These are phyloP conservation scores for Dipodascopsis uninucleata DNA, from an alignment of 805 yeast species.

Conservation along the genomic window DNA sequence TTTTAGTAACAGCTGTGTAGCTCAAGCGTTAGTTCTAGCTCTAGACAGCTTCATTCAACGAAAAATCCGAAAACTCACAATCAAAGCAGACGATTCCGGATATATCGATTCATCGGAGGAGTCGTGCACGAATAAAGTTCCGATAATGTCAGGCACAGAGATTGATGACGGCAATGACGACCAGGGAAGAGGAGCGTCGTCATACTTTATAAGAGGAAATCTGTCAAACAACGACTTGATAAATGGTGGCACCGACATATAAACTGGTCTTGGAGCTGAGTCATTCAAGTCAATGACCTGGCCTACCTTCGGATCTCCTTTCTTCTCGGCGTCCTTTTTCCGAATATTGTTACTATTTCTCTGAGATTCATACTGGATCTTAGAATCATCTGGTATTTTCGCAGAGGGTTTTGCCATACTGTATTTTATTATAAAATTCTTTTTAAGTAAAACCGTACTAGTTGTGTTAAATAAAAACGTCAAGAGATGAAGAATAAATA, in stretches of 20 bases:
- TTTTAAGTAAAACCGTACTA: no score
- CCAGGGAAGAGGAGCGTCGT: constrained; percentile 6
- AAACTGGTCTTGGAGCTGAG: no score
- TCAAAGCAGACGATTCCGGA: constrained; percentile 13
- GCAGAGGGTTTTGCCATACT: no score
- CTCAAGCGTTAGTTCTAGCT: not conserved
- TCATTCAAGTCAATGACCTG: no score
- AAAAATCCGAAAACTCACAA: constrained; percentile 6
- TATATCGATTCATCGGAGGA: constrained; percentile 5
- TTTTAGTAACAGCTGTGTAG: constrained; percentile 7
- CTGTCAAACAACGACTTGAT: constrained; percentile 17
- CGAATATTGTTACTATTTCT: no score
- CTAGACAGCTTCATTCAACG: not conserved
- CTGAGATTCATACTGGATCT: no score
- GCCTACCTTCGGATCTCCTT: no score
- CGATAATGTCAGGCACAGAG: not conserved
- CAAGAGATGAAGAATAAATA: no score
- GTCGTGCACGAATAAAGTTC: constrained; percentile 15
- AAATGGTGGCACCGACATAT: constrained; percentile 15
- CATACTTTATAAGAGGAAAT: constrained; percentile 15
- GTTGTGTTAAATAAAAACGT: no score
- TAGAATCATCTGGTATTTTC: no score
- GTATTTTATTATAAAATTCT: no score
- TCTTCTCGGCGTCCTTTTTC: no score
- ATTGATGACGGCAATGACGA: not conserved